Evolutionary conservation across 441 rosid species (phyloP).

Genomic region (Geranium incanum): DNA sequence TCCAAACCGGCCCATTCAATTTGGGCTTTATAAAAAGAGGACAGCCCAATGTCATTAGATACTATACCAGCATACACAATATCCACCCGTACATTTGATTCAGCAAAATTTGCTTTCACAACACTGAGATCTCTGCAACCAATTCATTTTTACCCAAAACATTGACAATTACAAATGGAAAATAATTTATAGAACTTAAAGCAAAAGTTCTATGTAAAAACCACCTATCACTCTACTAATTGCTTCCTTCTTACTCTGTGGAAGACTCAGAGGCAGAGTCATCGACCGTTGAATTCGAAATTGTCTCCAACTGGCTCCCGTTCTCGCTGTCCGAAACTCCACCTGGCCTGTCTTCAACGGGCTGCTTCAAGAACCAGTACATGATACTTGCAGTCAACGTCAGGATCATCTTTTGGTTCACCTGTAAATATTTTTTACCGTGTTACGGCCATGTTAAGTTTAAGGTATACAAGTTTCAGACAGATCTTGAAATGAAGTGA

Average conservation of each 20-base stretch:
- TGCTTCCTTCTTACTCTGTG: slow-evolving; percentile 37
- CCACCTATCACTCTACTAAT: slow-evolving; percentile 6
- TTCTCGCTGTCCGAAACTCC: slow-evolving; percentile 61
- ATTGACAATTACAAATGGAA: neutral
- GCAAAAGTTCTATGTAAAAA: neutral
- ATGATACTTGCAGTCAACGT: slow-evolving; percentile 88
- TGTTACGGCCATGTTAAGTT: neutral
- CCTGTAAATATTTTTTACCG: slow-evolving; percentile 33
- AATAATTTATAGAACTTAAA: slow-evolving; percentile 9
- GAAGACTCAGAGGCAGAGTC: slow-evolving; percentile 95
- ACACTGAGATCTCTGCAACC: neutral
- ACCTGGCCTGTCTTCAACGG: slow-evolving; percentile 50
- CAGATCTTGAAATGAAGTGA: neutral
- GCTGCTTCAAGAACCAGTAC: slow-evolving; percentile 87
- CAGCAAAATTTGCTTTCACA: neutral
- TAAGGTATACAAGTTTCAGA: neutral
- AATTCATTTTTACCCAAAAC: neutral
- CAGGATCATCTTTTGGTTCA: slow-evolving; percentile 95
- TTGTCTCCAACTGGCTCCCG: slow-evolving; percentile 43
- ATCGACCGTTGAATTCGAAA: slow-evolving; percentile 56
- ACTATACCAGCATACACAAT: no score
- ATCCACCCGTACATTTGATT: neutral
- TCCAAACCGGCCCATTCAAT: no score
- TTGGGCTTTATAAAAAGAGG: no score
- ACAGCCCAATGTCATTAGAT: no score